Conservation (phyloP, 2,329 filamentous ascomycete genomes). For the Ceratocystis lukuohia region DNA sequence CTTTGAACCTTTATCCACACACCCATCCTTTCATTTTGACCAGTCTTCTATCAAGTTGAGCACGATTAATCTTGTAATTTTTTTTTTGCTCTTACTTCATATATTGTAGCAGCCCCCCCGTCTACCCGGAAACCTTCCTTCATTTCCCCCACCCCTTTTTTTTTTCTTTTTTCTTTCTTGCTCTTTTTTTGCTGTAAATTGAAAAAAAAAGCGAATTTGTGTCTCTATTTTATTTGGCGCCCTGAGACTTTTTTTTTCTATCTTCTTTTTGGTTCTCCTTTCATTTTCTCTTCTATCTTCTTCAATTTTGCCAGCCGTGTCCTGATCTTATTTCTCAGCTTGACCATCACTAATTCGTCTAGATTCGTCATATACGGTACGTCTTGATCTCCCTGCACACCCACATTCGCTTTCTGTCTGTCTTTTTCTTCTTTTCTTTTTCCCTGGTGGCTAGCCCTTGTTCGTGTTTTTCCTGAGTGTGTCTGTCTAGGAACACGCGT, state of each 20-base stretch:
- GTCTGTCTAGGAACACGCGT: constrained; percentile 9
- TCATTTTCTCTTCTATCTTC: too few species aligned
- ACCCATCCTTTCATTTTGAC: constrained; percentile 1
- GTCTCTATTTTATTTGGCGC: too few species aligned
- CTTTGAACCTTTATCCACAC: background rate
- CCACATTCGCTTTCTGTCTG: background rate
- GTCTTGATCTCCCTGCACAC: background rate
- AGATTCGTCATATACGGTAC: background rate
- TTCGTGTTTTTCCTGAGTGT: background rate
- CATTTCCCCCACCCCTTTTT: background rate
- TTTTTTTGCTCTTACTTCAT: constrained; percentile 2
- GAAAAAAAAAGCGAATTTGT: too few species aligned
- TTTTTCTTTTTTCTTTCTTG: background rate
- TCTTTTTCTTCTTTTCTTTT: background rate
- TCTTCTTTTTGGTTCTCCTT: too few species aligned
- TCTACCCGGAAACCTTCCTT: constrained; percentile 3
- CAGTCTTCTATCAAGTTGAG: background rate
- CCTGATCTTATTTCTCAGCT: too few species aligned
- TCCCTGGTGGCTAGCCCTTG: background rate
- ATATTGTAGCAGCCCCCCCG: constrained; percentile 8
- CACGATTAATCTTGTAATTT: background rate
- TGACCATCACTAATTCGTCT: background rate
- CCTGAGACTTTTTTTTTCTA: too few species aligned
- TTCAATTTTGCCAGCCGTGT: too few species aligned
- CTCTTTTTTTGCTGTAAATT: constrained; percentile 4